These are phyloP conservation scores for Phoenix roebelenii DNA, from an alignment of 176 grass and related monocot species.

Conservation along the genomic window DNA sequence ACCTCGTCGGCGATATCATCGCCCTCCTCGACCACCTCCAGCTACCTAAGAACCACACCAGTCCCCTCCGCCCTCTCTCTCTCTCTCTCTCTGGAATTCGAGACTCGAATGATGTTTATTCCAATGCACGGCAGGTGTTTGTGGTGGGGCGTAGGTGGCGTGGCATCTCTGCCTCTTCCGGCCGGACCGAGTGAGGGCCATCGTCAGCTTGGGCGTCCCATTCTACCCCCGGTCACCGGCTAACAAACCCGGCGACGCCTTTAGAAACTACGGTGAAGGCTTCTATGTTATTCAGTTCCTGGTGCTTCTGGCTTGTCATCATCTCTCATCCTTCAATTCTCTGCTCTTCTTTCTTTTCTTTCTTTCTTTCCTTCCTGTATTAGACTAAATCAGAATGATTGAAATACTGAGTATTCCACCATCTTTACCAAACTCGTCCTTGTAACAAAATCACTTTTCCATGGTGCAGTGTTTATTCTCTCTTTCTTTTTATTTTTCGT, in stretches of 20 bases:
- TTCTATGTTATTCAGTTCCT: slow-evolving; percentile 56
- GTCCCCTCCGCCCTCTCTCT: not conserved
- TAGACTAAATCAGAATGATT: no score
- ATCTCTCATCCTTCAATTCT: no score
- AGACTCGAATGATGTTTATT: not conserved
- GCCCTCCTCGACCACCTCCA: slow-evolving; percentile 35
- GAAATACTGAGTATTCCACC: not conserved
- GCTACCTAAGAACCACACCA: not conserved
- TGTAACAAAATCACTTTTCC: no score
- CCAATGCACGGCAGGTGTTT: slow-evolving; percentile 31
- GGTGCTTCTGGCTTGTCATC: slow-evolving; percentile 5
- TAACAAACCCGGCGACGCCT: not conserved
- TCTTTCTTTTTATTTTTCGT: slow-evolving; percentile 3
- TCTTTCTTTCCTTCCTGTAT: no score
- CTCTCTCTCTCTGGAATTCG: not conserved
- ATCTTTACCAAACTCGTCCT: not conserved
- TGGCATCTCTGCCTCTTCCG: slow-evolving; percentile 60
- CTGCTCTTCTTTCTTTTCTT: no score
- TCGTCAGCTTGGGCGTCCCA: slow-evolving; percentile 29
- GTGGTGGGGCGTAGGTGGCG: slow-evolving; percentile 43
- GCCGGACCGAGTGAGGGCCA: slow-evolving; percentile 42
- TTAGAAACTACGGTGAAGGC: slow-evolving; percentile 27
- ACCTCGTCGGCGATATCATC: slow-evolving; percentile 42
- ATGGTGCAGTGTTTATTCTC: not conserved
- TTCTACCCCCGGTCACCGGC: slow-evolving; percentile 21